These are phyloP conservation scores for Begonia fuchsioides DNA, from an alignment of 306 rosid species.

Conservation along the genomic window DNA sequence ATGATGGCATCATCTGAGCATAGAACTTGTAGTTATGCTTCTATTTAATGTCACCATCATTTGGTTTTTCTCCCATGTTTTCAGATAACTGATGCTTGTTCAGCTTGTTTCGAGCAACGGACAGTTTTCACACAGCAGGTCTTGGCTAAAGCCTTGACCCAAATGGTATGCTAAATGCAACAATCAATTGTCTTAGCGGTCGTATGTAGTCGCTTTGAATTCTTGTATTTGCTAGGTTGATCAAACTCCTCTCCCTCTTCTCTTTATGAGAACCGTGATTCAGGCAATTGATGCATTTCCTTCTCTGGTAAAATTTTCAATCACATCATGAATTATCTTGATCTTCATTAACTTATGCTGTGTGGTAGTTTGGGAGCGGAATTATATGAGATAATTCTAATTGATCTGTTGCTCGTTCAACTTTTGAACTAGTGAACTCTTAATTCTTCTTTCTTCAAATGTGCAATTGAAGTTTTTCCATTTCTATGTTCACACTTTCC, in stretches of 20 bases:
- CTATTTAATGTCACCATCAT: background rate
- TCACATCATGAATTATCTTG: background rate
- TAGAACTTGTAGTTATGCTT: background rate
- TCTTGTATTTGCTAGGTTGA: slow-evolving; percentile 47
- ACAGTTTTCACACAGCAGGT: slow-evolving; percentile 98
- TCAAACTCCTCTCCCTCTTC: slow-evolving; percentile 90
- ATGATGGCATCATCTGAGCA: background rate
- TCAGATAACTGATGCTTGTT: slow-evolving; percentile 90
- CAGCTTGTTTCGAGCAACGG: slow-evolving; percentile 98
- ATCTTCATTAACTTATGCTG: too few relatives aligned
- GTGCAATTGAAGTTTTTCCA: too few relatives aligned
- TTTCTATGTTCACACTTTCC: slow-evolving; percentile 14
- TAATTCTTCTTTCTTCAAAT: background rate
- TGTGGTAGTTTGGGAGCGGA: background rate
- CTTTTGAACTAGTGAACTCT: background rate
- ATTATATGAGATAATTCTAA: background rate
- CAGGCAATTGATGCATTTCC: slow-evolving; percentile 99
- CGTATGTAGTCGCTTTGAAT: background rate
- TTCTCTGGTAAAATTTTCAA: slow-evolving; percentile 40
- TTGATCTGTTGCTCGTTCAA: background rate
- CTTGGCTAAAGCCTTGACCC: slow-evolving; percentile 91
- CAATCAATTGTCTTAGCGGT: too few relatives aligned
- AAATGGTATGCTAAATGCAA: slow-evolving; percentile 41
- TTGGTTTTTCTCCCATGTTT: slow-evolving; percentile 13
- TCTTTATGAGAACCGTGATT: slow-evolving; percentile 96